These are phyloP conservation scores for Achaetomium macrosporum DNA, from an alignment of 2,329 filamentous ascomycete species.

Conservation along the genomic window DNA sequence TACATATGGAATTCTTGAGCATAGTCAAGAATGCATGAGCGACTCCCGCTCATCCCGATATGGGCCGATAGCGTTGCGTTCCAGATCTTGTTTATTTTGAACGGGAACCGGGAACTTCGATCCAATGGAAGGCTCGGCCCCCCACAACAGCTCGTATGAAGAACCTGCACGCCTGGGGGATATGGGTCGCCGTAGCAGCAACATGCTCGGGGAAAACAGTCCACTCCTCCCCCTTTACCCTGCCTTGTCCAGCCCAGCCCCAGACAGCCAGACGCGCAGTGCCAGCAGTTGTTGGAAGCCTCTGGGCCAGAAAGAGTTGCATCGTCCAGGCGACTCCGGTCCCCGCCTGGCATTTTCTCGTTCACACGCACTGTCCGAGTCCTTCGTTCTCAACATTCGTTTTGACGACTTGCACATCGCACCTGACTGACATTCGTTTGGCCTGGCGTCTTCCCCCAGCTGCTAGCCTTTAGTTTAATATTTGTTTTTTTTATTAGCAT, in stretches of 20 bases:
- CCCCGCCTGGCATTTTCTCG: conserved; percentile 14
- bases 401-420: conserved; percentile 22
- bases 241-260: conserved; percentile 11
- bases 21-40: neutral
- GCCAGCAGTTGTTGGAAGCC: conserved; percentile 13
- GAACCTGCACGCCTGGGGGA: conserved; percentile 14
- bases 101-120: conserved; percentile 14
- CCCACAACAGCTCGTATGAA: conserved; percentile 20
- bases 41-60: neutral
- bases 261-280: conserved; percentile 3
- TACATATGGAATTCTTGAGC: neutral
- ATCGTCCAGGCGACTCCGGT: conserved; percentile 15
- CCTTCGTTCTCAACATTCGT: conserved; percentile 25
- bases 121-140: conserved; percentile 17
- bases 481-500: neutral
- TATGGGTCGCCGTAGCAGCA: conserved; percentile 21
- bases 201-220: conserved; percentile 16
- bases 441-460: conserved; percentile 7
- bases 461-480: conserved; percentile 6
- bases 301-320: conserved; percentile 10
- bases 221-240: conserved; percentile 11
- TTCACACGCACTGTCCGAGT: conserved; percentile 10
- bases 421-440: conserved; percentile 23
- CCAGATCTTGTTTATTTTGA: conserved; percentile 26
- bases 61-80: conserved; percentile 13